Percentiles rank a stretch among this genome's conserved stretches.
These are phyloP conservation scores for Furcasterigmium furcatum DNA, from an alignment of 2,329 filamentous ascomycete genomes.

Conservation along the genomic window DNA sequence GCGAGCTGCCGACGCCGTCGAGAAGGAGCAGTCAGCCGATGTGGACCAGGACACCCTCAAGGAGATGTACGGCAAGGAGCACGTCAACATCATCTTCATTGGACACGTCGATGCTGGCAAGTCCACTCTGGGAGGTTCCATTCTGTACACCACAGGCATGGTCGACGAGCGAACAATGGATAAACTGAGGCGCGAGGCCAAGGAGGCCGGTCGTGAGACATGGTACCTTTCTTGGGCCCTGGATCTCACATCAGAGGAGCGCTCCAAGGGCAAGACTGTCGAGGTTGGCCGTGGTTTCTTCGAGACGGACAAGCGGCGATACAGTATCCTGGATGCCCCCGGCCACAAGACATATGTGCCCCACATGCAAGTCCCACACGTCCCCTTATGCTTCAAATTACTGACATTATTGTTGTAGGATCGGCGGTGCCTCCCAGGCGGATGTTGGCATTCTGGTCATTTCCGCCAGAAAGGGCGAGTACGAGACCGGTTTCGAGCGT, in stretches of 20 bases:
- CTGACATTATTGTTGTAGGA: slow-evolving; percentile 27
- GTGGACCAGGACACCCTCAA: slow-evolving; percentile 72
- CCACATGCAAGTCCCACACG: slow-evolving; percentile 62
- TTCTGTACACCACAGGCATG: slow-evolving; percentile 93
- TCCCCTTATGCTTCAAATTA: background rate
- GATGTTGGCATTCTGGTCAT: slow-evolving; percentile 96
- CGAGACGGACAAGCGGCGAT: slow-evolving; percentile 92
- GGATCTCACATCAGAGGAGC: slow-evolving; percentile 94
- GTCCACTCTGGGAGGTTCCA: slow-evolving; percentile 90
- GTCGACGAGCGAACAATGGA: slow-evolving; percentile 99
- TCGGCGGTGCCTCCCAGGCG: slow-evolving; percentile 88
- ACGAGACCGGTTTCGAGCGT: slow-evolving; percentile 96
- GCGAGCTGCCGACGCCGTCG: slow-evolving; percentile 78
- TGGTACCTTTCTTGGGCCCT: slow-evolving; percentile 99
- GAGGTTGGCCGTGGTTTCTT: slow-evolving; percentile 96
- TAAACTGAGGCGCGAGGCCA: slow-evolving; percentile 96
- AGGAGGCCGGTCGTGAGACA: slow-evolving; percentile 92
- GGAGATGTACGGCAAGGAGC: slow-evolving; percentile 94
- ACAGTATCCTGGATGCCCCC: slow-evolving; percentile 94
- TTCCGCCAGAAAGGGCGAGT: slow-evolving; percentile 94
- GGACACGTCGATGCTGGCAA: slow-evolving; percentile 98
- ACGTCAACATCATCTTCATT: slow-evolving; percentile 94
- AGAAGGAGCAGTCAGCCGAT: slow-evolving; percentile 76
- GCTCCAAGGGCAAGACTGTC: slow-evolving; percentile 95
- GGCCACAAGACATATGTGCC: slow-evolving; percentile 98